These are phyloP conservation scores for Colletotrichum acutatum DNA, from an alignment of 2,329 filamentous ascomycete species.

Conservation along the genomic window DNA sequence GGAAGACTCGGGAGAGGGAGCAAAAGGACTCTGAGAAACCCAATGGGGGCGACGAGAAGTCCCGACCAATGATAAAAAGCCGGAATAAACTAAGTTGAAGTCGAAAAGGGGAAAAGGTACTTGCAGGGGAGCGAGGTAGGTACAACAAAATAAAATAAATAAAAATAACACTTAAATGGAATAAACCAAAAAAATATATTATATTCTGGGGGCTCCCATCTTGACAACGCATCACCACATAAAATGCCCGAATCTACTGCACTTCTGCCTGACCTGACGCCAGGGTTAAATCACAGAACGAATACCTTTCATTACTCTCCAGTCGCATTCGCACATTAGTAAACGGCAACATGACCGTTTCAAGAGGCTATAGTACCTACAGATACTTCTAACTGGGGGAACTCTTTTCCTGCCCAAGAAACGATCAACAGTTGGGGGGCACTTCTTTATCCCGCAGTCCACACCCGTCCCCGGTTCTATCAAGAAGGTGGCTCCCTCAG, in stretches of 20 bases:
- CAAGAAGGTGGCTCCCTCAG: constrained; percentile 9
- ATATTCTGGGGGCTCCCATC: constrained; percentile 31
- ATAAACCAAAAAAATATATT: not conserved
- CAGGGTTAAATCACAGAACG: constrained; percentile 14
- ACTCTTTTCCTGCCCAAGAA: no score
- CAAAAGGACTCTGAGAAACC: not conserved
- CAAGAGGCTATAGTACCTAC: not conserved
- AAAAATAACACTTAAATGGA: constrained; percentile 20
- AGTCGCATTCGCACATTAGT: not conserved
- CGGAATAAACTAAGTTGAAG: not conserved
- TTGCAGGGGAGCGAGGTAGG: not conserved
- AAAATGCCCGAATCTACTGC: constrained; percentile 55
- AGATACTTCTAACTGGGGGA: not conserved
- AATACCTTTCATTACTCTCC: not conserved
- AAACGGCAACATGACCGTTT: constrained; percentile 19
- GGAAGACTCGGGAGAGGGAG: not conserved
- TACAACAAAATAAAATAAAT: constrained; percentile 28
- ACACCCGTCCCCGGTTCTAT: constrained; percentile 4
- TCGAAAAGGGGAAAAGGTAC: not conserved
- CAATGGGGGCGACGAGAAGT: constrained; percentile 4
- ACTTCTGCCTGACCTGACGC: constrained; percentile 57
- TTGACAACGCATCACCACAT: constrained; percentile 65
- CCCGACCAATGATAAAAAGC: constrained; percentile 4
- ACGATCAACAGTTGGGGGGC: constrained; percentile 19
- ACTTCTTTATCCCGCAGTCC: constrained; percentile 16